Conservation (phyloP, 2,329 filamentous ascomycete genomes). For the Calonectria fujianensis region DNA sequence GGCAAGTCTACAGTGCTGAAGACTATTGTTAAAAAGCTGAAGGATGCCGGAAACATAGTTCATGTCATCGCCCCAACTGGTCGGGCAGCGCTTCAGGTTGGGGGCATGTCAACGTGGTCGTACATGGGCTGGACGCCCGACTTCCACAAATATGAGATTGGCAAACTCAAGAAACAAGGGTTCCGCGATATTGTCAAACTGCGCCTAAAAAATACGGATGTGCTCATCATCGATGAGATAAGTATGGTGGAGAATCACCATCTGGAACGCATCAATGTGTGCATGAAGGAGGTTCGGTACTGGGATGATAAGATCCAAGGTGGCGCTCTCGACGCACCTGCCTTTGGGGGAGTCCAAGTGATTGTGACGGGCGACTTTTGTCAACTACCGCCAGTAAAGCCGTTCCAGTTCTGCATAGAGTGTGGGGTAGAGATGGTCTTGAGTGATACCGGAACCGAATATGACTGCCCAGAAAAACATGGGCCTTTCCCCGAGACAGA, state of each 20-base stretch:
- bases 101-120: slow-evolving; percentile 73
- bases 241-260: slow-evolving; percentile 76
- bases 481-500: slow-evolving; percentile 66
- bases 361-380: slow-evolving; percentile 70
- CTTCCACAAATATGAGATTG: slow-evolving; percentile 45
- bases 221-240: slow-evolving; percentile 79
- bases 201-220: slow-evolving; percentile 67
- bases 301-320: neutral
- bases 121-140: slow-evolving; percentile 74
- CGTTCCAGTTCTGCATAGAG: slow-evolving; percentile 62
- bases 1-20: slow-evolving; percentile 56
- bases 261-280: slow-evolving; percentile 51
- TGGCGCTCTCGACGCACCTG: slow-evolving; percentile 4
- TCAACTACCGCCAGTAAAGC: slow-evolving; percentile 75
- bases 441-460: neutral
- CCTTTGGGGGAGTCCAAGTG: slow-evolving; percentile 54
- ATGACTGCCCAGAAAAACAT: slow-evolving; percentile 59
- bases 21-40: slow-evolving; percentile 45
- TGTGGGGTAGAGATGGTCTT: slow-evolving; percentile 42
- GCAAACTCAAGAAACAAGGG: neutral
- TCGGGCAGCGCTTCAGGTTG: slow-evolving; percentile 73
- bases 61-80: slow-evolving; percentile 76
- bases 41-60: slow-evolving; percentile 57
- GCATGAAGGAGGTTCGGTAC: slow-evolving; percentile 57
- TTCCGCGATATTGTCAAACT: slow-evolving; percentile 47